Evolutionary conservation across 163 green algal species (phyloP).

Genomic region (Scenedesmus sp.): DNA sequence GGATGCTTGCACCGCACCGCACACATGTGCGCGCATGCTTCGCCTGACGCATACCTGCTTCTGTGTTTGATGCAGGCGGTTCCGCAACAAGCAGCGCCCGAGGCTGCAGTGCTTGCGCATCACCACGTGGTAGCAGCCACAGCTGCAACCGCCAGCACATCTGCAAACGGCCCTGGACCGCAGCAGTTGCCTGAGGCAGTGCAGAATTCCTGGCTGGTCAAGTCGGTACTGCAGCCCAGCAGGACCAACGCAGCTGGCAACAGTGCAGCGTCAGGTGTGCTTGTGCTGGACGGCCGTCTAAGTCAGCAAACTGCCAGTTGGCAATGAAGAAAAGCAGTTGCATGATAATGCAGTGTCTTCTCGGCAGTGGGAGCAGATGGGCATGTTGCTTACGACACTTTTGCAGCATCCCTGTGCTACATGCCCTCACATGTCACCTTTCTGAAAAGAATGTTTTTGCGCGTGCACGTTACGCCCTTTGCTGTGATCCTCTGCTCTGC

Average conservation of each 20-base stretch:
- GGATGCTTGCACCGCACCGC: background rate
- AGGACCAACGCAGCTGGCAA: background rate
- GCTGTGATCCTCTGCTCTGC: background rate
- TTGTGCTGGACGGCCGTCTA: background rate
- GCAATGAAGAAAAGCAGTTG: background rate
- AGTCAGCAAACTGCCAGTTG: background rate
- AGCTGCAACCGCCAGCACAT: background rate
- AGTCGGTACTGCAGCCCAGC: background rate
- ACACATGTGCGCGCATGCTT: background rate
- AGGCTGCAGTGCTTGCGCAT: background rate
- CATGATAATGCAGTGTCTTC: background rate
- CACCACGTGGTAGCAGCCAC: background rate
- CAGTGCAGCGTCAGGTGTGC: background rate
- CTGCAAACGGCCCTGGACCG: background rate
- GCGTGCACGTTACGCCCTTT: background rate
- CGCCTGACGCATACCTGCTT: background rate
- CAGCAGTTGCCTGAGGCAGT: constrained; percentile 32
- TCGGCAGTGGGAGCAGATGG: too few species aligned
- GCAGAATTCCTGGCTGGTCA: constrained; percentile 45
- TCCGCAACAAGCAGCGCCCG: background rate
- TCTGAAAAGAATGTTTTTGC: too few species aligned
- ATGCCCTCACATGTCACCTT: too few species aligned
- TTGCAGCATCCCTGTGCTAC: too few species aligned
- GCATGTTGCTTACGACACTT: too few species aligned
- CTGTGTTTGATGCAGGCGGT: background rate